Conservation (phyloP, 495 filamentous ascomycete species). For the Daldinia grandis region DNA sequence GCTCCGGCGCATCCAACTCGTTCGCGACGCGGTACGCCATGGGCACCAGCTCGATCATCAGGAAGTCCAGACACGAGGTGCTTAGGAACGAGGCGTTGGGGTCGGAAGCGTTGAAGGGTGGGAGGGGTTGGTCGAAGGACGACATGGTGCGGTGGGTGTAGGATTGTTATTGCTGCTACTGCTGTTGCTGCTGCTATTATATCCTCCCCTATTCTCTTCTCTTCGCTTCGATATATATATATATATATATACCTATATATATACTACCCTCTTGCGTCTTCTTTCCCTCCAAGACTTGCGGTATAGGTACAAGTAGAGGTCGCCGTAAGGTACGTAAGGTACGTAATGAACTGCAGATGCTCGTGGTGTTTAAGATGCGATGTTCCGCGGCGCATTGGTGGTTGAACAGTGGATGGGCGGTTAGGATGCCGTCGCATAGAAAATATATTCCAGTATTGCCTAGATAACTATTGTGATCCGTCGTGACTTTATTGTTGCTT, state of each 20-base stretch:
- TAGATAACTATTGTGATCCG: not conserved
- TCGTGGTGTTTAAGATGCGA: not conserved
- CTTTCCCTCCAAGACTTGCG: not conserved
- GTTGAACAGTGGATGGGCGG: not conserved
- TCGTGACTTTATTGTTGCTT: not conserved
- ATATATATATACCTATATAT: too few species aligned
- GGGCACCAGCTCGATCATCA: conserved; percentile 95
- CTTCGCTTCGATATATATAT: not conserved
- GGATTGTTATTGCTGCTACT: too few species aligned
- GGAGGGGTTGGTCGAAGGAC: conserved; percentile 78
- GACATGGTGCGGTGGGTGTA: too few species aligned
- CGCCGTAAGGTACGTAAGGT: too few species aligned
- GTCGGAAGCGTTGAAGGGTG: conserved; percentile 77
- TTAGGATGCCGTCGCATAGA: not conserved
- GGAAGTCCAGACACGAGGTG: conserved; percentile 86
- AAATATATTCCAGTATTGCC: not conserved
- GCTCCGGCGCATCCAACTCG: conserved; percentile 56
- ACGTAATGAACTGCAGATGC: not conserved
- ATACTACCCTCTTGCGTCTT: not conserved
- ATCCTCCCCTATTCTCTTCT: not conserved
- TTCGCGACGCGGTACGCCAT: conserved; percentile 83
- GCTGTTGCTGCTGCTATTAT: not conserved
- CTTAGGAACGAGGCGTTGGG: conserved; percentile 78
- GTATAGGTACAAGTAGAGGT: not conserved
- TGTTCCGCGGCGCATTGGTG: conserved; percentile 22